Base-by-base conservation (phyloP, 1,139 yeast genomes). In the Candida sp. region DNA sequence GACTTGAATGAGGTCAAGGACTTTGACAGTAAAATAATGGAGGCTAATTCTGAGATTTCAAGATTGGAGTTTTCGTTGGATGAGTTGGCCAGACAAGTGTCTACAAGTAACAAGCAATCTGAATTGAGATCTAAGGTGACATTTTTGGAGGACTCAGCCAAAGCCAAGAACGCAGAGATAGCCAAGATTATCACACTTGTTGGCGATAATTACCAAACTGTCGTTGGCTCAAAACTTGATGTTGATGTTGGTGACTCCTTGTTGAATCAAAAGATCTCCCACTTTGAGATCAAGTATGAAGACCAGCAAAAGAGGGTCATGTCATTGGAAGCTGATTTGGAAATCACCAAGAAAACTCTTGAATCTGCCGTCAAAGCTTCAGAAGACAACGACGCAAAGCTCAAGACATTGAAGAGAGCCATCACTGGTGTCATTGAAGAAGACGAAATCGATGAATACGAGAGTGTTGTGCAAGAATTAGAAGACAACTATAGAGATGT, bases 401-500 rank as follows among this genome's bases (percentile, higher is more conserved):
- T 70, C 3, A 48, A 53, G 0, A 48, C 52, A 1, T 58, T 61
- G 33, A 62, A 61, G 43, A 31, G 49, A 1, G 62, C 54, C 6
- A 73, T 75, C 3, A 54, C 65, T 2, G 54, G 58, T 26, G 70
- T 67, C 1, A 61, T 77, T 1, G 65, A 77, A 11, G 83, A 77
- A 53, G 77, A 78, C 32, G 78, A 78, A 28, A 72, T 85, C n/a
- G 75, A 71, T 1, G 77, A 76, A 0, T 88, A 81, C 58, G 82
- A 78, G 40, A 69, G 68, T 0, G 69, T 81, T 3, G 59, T 87
- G 4, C 65, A 66, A n/a, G 86, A 83, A 25, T 73, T 86, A 27
- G 92, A 88, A 59, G 78, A 76, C 12, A 87, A 86, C 47, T 83
- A 82, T 57, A 77, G 80, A 48, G 78, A 77, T 27, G 83, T 89